Percentiles rank a stretch among this genome's conserved stretches.
Conservation (phyloP, 2,329 filamentous ascomycete genomes). For the Fusarium sororula region DNA sequence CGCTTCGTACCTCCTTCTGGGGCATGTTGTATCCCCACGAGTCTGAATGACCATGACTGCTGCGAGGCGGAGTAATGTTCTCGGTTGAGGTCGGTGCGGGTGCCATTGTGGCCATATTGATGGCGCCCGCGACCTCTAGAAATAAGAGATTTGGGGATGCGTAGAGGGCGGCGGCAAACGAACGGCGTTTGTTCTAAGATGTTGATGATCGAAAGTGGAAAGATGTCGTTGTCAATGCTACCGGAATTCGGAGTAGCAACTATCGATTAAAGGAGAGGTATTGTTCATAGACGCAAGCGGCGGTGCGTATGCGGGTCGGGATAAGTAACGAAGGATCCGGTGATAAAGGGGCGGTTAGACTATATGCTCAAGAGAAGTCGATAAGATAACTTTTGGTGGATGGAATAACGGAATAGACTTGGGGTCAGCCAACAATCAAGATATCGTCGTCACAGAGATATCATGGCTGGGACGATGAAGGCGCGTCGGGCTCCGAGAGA, state of each 20-base stretch:
- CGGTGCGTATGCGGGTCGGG: slow-evolving; percentile 15
- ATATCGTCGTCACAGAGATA: slow-evolving; percentile 29
- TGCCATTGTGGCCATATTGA: slow-evolving; percentile 63
- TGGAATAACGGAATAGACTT: neutral
- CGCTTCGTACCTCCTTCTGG: slow-evolving; percentile 51
- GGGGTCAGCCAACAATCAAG: slow-evolving; percentile 23
- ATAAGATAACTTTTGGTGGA: slow-evolving; percentile 5
- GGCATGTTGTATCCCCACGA: slow-evolving; percentile 54
- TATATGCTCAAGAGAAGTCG: slow-evolving; percentile 19
- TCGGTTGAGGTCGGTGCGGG: slow-evolving; percentile 58
- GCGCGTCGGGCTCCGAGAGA: slow-evolving; percentile 35
- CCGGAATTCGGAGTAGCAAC: neutral
- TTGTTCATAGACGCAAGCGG: slow-evolving; percentile 27
- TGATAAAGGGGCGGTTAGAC: slow-evolving; percentile 20
- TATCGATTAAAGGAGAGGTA: slow-evolving; percentile 14
- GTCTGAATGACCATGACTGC: slow-evolving; percentile 58
- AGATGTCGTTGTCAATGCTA: neutral
- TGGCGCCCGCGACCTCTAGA: slow-evolving; percentile 44
- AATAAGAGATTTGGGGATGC: neutral
- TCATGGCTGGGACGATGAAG: slow-evolving; percentile 33
- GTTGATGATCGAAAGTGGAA: neutral
- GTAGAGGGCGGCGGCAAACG: neutral
- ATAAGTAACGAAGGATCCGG: slow-evolving; percentile 21
- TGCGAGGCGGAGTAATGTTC: slow-evolving; percentile 58
- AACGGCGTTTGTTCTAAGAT: neutral